Conservation (phyloP, 768 basidiomycete genomes). For the Mycena rosella region DNA sequence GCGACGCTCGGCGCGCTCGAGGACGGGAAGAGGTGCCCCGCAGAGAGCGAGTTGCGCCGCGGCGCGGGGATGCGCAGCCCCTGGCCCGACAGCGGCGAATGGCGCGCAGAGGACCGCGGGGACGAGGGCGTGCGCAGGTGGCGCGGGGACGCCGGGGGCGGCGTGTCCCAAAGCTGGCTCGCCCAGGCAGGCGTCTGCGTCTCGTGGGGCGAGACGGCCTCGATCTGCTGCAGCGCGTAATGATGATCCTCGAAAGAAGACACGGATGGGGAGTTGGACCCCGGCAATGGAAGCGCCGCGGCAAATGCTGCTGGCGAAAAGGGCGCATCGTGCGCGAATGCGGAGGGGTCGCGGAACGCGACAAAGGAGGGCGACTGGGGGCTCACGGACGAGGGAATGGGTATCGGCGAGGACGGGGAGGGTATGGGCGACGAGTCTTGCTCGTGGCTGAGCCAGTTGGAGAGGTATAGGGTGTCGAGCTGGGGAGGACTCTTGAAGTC, state of each 20-base stretch:
- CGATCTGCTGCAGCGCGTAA: slow-evolving; percentile 55
- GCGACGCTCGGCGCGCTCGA: slow-evolving; percentile 76
- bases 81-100: slow-evolving; percentile 61
- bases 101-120: slow-evolving; percentile 59
- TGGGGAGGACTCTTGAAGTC: slow-evolving; percentile 34
- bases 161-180: slow-evolving; percentile 71
- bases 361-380: slow-evolving; percentile 62
- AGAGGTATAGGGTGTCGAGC: slow-evolving; percentile 28
- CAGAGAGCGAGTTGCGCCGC: slow-evolving; percentile 61
- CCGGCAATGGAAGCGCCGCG: slow-evolving; percentile 69
- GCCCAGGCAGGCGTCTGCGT: slow-evolving; percentile 77
- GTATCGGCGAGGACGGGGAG: slow-evolving; percentile 67
- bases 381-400: slow-evolving; percentile 66
- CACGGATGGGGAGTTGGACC: slow-evolving; percentile 71
- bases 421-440: slow-evolving; percentile 19
- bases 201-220: slow-evolving; percentile 73
- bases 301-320: slow-evolving; percentile 76
- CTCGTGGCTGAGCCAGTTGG: slow-evolving; percentile 16
- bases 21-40: slow-evolving; percentile 73
- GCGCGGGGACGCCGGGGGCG: slow-evolving; percentile 33
- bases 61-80: slow-evolving; percentile 56
- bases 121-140: slow-evolving; percentile 57
- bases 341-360: slow-evolving; percentile 59
- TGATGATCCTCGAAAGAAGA: slow-evolving; percentile 63
- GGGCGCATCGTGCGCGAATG: slow-evolving; percentile 61